Conservation (phyloP, 805 yeast genomes). For the Kuraishia hungarica region DNA sequence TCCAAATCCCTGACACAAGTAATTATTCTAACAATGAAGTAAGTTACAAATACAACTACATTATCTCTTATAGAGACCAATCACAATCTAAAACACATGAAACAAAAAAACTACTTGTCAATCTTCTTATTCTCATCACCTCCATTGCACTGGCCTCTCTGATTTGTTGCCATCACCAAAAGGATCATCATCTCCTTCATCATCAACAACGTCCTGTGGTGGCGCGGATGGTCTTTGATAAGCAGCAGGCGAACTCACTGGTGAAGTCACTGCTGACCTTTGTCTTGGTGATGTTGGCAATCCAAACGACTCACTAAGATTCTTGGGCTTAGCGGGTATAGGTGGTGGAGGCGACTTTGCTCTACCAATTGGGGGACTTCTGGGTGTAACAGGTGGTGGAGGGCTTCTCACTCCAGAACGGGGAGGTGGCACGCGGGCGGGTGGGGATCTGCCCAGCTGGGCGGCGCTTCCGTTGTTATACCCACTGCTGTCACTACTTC, state of each 20-base stretch:
- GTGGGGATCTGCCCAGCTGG: not conserved
- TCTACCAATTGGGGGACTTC: not conserved
- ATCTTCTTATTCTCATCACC: too few relatives aligned
- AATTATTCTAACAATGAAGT: not conserved
- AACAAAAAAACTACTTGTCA: too few relatives aligned
- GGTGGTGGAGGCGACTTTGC: conserved; percentile 15
- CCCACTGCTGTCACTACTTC: not conserved
- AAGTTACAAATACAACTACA: conserved; percentile 2
- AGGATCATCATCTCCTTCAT: conserved; percentile 21
- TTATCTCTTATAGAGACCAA: too few relatives aligned
- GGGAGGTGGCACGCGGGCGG: conserved; percentile 1
- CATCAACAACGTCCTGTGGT: conserved; percentile 1
- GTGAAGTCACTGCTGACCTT: not conserved
- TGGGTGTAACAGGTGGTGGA: not conserved
- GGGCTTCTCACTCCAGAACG: not conserved
- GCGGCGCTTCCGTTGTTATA: too few relatives aligned
- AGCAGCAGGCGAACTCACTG: not conserved
- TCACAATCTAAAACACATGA: too few relatives aligned
- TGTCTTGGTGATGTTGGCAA: not conserved
- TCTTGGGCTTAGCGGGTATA: conserved; percentile 15
- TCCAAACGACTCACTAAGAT: conserved; percentile 7
- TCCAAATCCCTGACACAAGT: too few relatives aligned
- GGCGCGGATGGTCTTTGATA: not conserved
- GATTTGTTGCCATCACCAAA: conserved; percentile 24
- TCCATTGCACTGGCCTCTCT: conserved; percentile 18